These are phyloP conservation scores for Cutaneotrichosporon curvatum DNA, from an alignment of 1,284 basidiomycete genomes.

Conservation along the genomic window DNA sequence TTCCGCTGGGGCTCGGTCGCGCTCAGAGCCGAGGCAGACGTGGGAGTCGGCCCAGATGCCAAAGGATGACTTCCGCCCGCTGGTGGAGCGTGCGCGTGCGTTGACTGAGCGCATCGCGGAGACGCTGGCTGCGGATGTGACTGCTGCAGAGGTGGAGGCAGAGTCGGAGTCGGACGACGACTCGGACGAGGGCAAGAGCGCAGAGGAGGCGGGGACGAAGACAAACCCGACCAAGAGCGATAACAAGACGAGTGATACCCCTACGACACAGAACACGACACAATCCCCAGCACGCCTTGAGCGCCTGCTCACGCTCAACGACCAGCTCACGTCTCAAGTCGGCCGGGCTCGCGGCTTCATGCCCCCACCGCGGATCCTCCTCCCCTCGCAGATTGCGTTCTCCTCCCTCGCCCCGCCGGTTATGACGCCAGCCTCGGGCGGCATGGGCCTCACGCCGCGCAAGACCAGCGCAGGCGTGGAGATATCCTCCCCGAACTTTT, in stretches of 20 bases:
- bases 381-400: slow-evolving; percentile 34
- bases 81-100: slow-evolving; percentile 52
- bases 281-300: slow-evolving; percentile 52
- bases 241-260: too few species aligned
- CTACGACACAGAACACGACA: too few species aligned
- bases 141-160: slow-evolving; percentile 58
- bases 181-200: neutral
- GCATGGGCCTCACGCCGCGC: slow-evolving; percentile 1
- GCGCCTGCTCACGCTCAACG: slow-evolving; percentile 63
- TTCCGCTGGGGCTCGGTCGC: slow-evolving; percentile 17
- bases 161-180: slow-evolving; percentile 16
- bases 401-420: slow-evolving; percentile 13
- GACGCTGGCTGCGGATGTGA: slow-evolving; percentile 55
- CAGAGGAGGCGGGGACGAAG: too few species aligned
- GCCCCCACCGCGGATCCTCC: slow-evolving; percentile 33
- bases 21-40: slow-evolving; percentile 19
- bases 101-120: slow-evolving; percentile 56
- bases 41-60: slow-evolving; percentile 43
- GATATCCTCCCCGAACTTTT: slow-evolving; percentile 58
- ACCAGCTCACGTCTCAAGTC: slow-evolving; percentile 55
- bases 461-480: slow-evolving; percentile 43
- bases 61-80: slow-evolving; percentile 31
- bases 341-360: slow-evolving; percentile 33
- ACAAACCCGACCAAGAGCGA: too few species aligned
- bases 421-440: slow-evolving; percentile 7